Percentiles rank a stretch among this genome's conserved stretches.
phyloP scores from a whole-genome alignment of 768 basidiomycete genomes.

The Termitomyces titanicus region DNA sequence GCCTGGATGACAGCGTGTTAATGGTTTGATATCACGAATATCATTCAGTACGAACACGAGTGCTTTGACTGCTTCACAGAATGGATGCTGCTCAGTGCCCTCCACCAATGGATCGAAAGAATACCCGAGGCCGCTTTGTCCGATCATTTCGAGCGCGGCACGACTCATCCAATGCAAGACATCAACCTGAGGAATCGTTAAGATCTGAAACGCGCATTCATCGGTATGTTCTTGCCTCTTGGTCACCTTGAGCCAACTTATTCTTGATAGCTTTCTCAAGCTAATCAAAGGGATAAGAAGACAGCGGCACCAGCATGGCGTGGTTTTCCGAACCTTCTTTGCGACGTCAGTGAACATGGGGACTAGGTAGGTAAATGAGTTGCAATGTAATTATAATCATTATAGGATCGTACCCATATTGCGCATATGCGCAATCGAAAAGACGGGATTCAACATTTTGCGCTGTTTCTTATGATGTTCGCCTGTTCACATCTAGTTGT shows the following conservation, averaged over 20 bases:
- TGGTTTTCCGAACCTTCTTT: slow-evolving; percentile 6
- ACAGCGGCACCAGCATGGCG: background rate
- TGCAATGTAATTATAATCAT: background rate
- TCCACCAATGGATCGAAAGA: slow-evolving; percentile 15
- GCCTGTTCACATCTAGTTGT: background rate
- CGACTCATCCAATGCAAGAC: slow-evolving; percentile 14
- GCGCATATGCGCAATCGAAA: slow-evolving; percentile 8
- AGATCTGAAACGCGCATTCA: no score
- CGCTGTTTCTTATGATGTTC: slow-evolving; percentile 11
- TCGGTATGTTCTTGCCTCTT: slow-evolving; percentile 4
- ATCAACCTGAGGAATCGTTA: slow-evolving; percentile 8
- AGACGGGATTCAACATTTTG: slow-evolving; percentile 11
- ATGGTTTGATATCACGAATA: no score
- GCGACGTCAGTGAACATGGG: slow-evolving; percentile 12
- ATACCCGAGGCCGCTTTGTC: slow-evolving; percentile 13
- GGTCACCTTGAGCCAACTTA: slow-evolving; percentile 1
- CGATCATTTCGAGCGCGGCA: slow-evolving; percentile 12
- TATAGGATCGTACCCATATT: slow-evolving; percentile 1
- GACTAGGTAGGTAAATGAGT: background rate
- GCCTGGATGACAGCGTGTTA: background rate
- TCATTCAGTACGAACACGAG: slow-evolving; percentile 1
- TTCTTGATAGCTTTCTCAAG: slow-evolving; percentile 1
- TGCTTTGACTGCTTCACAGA: slow-evolving; percentile 2
- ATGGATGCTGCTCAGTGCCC: background rate
- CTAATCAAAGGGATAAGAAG: background rate